These are phyloP conservation scores for Chloromonas sp. DNA, from an alignment of 163 green algal species.

Conservation along the genomic window DNA sequence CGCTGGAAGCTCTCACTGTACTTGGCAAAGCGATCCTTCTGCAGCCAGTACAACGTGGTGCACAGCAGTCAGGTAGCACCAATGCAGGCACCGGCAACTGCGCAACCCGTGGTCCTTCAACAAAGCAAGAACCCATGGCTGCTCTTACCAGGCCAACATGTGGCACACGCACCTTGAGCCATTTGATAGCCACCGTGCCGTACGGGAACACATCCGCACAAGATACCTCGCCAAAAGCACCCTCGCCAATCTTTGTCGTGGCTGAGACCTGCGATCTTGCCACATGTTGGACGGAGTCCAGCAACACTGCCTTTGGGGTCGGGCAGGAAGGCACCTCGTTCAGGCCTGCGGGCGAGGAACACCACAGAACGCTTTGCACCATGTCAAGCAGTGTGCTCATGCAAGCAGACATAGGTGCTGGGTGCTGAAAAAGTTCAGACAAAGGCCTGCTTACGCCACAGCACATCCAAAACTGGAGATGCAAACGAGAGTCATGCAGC, in stretches of 20 bases:
- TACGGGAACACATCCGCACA: constrained; percentile 43
- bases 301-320: constrained; percentile 9
- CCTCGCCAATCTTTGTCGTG: constrained; percentile 67
- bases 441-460: not conserved
- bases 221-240: constrained; percentile 78
- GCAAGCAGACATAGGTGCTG: no score
- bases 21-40: constrained; percentile 47
- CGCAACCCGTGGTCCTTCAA: no score
- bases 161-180: constrained; percentile 58
- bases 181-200: constrained; percentile 72
- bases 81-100: not conserved
- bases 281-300: constrained; percentile 2
- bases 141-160: no score
- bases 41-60: not conserved
- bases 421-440: no score
- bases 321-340: not conserved
- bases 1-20: constrained; percentile 61
- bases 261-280: constrained; percentile 45
- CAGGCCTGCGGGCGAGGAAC: not conserved
- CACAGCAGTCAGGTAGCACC: not conserved
- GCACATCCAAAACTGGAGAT: no score
- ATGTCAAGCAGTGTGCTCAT: no score
- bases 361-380: no score
- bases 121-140: no score
- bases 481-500: no score